Base-by-base conservation (phyloP, 306 rosid species). In the Prunus fruticosa region DNA sequence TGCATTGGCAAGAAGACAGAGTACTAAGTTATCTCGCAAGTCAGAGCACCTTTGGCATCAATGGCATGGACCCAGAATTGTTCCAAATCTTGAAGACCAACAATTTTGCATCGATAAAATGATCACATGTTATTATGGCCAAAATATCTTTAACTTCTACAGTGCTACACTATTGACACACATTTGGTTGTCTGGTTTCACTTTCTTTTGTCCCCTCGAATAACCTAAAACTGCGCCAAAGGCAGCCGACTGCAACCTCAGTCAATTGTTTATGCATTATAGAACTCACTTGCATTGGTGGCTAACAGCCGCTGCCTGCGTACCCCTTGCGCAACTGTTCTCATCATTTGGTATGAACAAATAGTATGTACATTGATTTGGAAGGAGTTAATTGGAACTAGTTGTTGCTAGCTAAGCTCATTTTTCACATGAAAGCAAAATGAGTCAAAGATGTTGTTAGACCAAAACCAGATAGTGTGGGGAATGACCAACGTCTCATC, bases 401-500 rank as follows among this genome's bases (percentile, higher is more conserved):
- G 25, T 34, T 19, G 13, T 64, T 18, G 69, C 49, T 32, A 32
- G 67, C 64, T 60, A 63, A 30, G 22, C 3, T 30, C 67, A 1
- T 63, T 18, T 2, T 47, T 47, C 22, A 34, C 16, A 34, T 64
- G 50, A 64, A 15, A 38, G 27, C 9, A 1, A 34, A 64, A 34
- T 19, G 69, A 18, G 69, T 64, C 69, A 64, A 64, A 34, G 69
- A 64, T 64, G n/a, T 22, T 0, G 25, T 34, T 64, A 8, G 69
- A 64, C 69, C 27, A 64, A 4, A 64, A 8, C 28, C 15, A 8
- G 49, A 38, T 34, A 34, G 5, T 16, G 15, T 25, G n/a, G 30
- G 25, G 20, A 34, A 9, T 1, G 23, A 32, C 25, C 20, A 8
- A 0, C 79, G 86, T 86, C 91, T 43, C 38, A 23, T 60, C 61